Conservation (phyloP, 257 asterid genomes). For the Solanum virginianum region DNA sequence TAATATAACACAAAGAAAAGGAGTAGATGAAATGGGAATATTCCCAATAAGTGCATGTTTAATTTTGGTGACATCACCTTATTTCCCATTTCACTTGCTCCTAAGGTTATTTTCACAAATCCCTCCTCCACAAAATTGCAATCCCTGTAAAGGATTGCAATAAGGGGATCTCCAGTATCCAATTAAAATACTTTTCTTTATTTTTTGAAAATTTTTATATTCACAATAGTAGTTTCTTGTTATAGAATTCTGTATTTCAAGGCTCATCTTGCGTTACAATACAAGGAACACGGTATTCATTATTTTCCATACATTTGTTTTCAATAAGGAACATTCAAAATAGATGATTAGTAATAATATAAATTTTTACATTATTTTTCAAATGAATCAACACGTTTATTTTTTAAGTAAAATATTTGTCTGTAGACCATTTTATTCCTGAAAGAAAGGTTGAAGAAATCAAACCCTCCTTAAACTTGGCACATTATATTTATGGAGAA, state of each 20-base stretch:
- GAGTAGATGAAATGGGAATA: constrained; percentile 7
- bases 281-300: neutral
- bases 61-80: neutral
- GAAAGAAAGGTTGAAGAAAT: no score
- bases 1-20: constrained; percentile 11
- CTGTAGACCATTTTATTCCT: neutral
- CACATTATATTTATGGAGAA: neutral
- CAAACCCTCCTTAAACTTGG: neutral
- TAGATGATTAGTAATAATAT: neutral
- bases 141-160: neutral
- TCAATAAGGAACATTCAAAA: neutral
- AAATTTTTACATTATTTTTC: neutral
- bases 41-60: neutral
- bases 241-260: neutral
- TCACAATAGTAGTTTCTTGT: neutral
- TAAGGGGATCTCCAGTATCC: neutral
- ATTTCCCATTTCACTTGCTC: neutral
- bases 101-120: neutral
- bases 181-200: neutral
- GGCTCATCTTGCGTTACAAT: neutral
- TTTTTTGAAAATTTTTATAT: neutral
- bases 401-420: neutral
- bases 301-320: neutral
- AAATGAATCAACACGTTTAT: neutral
- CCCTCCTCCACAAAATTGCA: neutral